phyloP scores from a whole-genome alignment of 2,329 filamentous ascomycete species.

The Arthrobotrys pseudoclavata region DNA sequence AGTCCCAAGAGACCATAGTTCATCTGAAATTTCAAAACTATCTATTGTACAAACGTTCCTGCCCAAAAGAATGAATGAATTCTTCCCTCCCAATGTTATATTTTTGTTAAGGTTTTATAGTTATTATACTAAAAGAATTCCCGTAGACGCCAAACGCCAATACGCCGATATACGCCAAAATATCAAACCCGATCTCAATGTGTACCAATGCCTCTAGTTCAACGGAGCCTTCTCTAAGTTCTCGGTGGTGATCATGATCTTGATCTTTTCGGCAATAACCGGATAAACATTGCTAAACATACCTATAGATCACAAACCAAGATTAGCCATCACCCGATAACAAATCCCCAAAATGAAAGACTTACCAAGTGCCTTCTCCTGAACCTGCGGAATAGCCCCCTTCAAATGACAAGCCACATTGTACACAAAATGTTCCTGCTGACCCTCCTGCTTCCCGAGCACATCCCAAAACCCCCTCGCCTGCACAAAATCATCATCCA shows the following conservation, averaged over 20 bases:
- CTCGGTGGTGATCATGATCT: conserved; percentile 10
- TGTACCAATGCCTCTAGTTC: conserved; percentile 8
- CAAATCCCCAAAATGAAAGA: conserved; percentile 66
- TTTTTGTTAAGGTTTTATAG: neutral
- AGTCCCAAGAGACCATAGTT: neutral
- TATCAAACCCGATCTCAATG: neutral
- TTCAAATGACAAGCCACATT: conserved; percentile 74
- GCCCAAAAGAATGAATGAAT: neutral
- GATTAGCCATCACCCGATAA: conserved; percentile 11
- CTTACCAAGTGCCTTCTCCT: conserved; percentile 74
- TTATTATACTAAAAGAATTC: neutral
- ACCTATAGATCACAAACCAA: conserved; percentile 5
- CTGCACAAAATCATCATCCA: conserved; percentile 70
- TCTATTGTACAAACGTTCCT: neutral
- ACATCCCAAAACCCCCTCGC: conserved; percentile 70
- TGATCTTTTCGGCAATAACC: conserved; percentile 31
- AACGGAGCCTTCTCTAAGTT: conserved; percentile 11
- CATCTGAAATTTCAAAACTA: neutral
- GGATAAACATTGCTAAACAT: conserved; percentile 49
- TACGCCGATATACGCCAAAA: conserved; percentile 3
- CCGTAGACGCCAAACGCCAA: conserved; percentile 9
- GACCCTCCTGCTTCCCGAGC: conserved; percentile 69
- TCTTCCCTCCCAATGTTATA: neutral
- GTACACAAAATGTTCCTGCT: conserved; percentile 74
- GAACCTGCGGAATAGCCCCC: conserved; percentile 71